Evolutionary conservation across 78 protist genomes (phyloP), one percentile per base, ranked within the genome.

Genomic region (Speleostelium caveatum): DNA sequence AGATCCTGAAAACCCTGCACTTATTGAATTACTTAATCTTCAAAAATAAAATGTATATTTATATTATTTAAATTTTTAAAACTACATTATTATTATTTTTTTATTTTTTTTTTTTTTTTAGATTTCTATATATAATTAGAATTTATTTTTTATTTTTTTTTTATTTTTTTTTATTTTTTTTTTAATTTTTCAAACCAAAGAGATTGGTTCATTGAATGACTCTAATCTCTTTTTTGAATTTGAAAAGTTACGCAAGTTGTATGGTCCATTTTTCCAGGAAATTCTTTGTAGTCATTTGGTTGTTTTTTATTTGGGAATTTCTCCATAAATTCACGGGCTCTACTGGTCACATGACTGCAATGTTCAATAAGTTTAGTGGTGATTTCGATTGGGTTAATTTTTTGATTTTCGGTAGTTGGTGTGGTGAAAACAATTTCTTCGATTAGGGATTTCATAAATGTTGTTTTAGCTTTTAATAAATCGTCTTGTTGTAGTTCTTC

Each of bases 191-290:
- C 3, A 24, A 58, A 55, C 65, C 67, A n/a, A n/a, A n/a, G n/a
- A n/a, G n/a, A n/a, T n/a, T n/a, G n/a, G n/a, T n/a, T n/a, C n/a
- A n/a, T n/a, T n/a, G n/a, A n/a, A n/a, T n/a, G n/a, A n/a, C n/a
- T n/a, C n/a, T n/a, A n/a, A n/a, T n/a, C n/a, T n/a, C n/a, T n/a
- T n/a, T n/a, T n/a, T n/a, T 63, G 66, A 22, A 80, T 68, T 60
- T 80, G 75, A 58, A 67, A 80, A 19, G 89, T 62, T 26, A 92
- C 79, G 30, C 89, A 83, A 24, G 95, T 92, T 5, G 92, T 78
- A 61, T 92, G 95, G 65, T 92, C 95, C 95, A 92, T 92, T 68
- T 92, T 92, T 35, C 95, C 95, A 14, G 95, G 95, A 41, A 66
- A 92, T 32, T 92, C 85, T 75, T 72, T 63, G 45, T 75, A 75